Evolutionary conservation across 1,139 yeast genomes (phyloP).

Genomic region (Magnusiomyces suaveolens): DNA sequence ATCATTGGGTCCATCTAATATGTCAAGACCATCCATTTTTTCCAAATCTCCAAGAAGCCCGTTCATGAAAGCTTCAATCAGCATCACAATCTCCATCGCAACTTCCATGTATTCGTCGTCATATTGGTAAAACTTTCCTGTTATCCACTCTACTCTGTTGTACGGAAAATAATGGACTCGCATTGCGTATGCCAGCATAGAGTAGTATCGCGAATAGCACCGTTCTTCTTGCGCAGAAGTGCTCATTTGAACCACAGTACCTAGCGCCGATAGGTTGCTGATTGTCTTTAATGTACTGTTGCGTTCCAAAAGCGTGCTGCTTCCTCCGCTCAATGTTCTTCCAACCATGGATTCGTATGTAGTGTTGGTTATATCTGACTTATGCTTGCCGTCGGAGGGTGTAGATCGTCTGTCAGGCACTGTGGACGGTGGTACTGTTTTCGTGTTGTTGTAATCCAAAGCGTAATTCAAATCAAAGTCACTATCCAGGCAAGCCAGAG

Average conservation of each 20-base stretch:
- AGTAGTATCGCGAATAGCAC: background rate
- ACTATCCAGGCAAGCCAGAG: background rate
- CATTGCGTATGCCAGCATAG: constrained; percentile 5
- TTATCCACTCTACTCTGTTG: background rate
- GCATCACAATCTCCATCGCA: background rate
- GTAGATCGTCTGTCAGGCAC: background rate
- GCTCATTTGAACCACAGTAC: background rate
- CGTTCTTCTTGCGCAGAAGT: background rate
- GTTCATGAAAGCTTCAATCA: background rate
- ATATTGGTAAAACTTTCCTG: background rate
- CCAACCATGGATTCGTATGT: background rate
- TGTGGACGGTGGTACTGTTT: background rate
- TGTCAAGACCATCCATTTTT: background rate
- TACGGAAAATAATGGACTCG: constrained; percentile 1
- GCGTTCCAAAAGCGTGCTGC: background rate
- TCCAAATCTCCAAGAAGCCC: background rate
- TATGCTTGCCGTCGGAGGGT: background rate
- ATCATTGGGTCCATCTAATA: background rate
- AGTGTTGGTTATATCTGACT: background rate
- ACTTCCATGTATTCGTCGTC: background rate
- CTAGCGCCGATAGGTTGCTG: background rate
- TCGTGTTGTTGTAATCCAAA: background rate
- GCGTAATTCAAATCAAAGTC: background rate
- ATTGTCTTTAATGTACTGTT: background rate
- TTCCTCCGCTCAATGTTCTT: background rate